phyloP scores from a whole-genome alignment of 2,329 filamentous ascomycete species.

The Plenodomus lindquistii region DNA sequence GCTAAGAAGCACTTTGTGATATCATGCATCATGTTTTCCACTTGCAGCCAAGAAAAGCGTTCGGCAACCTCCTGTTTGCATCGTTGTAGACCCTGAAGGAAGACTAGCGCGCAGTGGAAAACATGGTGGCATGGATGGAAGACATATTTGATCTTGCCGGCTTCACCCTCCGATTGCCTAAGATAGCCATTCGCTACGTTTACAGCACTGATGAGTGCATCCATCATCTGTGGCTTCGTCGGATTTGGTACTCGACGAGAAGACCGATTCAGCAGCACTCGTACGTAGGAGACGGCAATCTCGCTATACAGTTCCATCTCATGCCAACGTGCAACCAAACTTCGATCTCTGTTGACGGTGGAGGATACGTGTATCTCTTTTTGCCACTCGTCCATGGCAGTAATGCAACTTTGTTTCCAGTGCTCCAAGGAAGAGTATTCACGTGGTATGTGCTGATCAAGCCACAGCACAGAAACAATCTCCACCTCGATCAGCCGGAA shows the following conservation, averaged over 20 bases:
- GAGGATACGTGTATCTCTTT: slow-evolving; percentile 33
- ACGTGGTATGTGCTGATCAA: slow-evolving; percentile 33
- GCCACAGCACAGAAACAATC: slow-evolving; percentile 38
- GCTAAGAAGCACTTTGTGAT: slow-evolving; percentile 40
- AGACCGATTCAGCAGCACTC: slow-evolving; percentile 36
- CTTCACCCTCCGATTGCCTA: slow-evolving; percentile 37
- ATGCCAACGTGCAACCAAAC: slow-evolving; percentile 34
- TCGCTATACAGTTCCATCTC: slow-evolving; percentile 43
- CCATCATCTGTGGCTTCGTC: slow-evolving; percentile 31
- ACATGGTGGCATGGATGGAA: slow-evolving; percentile 44
- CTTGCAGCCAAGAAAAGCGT: slow-evolving; percentile 24
- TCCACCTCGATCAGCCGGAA: slow-evolving; percentile 42
- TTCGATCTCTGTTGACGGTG: slow-evolving; percentile 31
- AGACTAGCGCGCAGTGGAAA: slow-evolving; percentile 38
- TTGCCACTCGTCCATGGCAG: slow-evolving; percentile 35
- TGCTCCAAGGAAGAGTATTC: slow-evolving; percentile 28
- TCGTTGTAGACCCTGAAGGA: slow-evolving; percentile 35
- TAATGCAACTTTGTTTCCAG: slow-evolving; percentile 35
- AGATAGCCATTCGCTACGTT: slow-evolving; percentile 40
- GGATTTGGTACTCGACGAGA: slow-evolving; percentile 31
- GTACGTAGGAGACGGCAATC: slow-evolving; percentile 36
- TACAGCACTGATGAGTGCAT: slow-evolving; percentile 33
- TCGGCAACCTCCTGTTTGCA: slow-evolving; percentile 39
- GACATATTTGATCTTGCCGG: slow-evolving; percentile 44
- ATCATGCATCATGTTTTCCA: slow-evolving; percentile 35